Percentiles rank a stretch among this genome's conserved stretches.
Conservation (phyloP, 768 basidiomycete genomes). For the Neoboletus subvelutipes region DNA sequence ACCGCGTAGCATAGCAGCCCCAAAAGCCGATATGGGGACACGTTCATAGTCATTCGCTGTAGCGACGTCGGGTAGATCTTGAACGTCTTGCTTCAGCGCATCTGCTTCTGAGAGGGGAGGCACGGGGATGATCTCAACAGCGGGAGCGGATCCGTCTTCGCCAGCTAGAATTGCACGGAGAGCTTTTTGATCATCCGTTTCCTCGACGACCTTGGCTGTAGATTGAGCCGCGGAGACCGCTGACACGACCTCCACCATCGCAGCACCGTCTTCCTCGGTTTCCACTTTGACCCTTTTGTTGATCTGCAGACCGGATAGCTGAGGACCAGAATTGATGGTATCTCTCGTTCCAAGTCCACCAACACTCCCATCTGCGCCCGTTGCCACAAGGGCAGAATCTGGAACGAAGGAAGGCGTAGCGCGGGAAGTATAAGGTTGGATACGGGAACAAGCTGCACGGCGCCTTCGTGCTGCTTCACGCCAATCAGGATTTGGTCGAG, state of each 20-base stretch:
- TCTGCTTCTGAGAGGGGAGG: slow-evolving; percentile 72
- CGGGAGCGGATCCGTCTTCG: slow-evolving; percentile 36
- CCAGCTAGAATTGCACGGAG: slow-evolving; percentile 75
- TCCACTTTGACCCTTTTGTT: slow-evolving; percentile 36
- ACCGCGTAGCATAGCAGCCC: slow-evolving; percentile 87
- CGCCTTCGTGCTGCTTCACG: slow-evolving; percentile 71
- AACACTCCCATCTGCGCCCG: slow-evolving; percentile 69
- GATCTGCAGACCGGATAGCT: slow-evolving; percentile 65
- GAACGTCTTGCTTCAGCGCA: slow-evolving; percentile 81
- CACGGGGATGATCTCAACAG: slow-evolving; percentile 62
- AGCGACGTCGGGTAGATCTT: slow-evolving; percentile 71
- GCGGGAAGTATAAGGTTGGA: slow-evolving; percentile 10
- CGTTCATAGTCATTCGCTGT: slow-evolving; percentile 85
- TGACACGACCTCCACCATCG: not conserved
- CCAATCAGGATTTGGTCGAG: slow-evolving; percentile 90
- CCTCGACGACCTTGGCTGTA: slow-evolving; percentile 38
- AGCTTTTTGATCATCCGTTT: slow-evolving; percentile 78
- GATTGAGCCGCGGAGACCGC: slow-evolving; percentile 12
- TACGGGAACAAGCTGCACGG: slow-evolving; percentile 23
- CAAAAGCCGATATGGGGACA: slow-evolving; percentile 90
- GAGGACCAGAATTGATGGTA: slow-evolving; percentile 73
- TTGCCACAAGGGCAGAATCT: slow-evolving; percentile 50
- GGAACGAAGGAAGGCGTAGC: slow-evolving; percentile 56
- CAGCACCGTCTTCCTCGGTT: slow-evolving; percentile 30
- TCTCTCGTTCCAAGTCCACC: slow-evolving; percentile 77